Base-by-base conservation (phyloP, 495 filamentous ascomycete genomes). In the Penicillium desertorum region DNA sequence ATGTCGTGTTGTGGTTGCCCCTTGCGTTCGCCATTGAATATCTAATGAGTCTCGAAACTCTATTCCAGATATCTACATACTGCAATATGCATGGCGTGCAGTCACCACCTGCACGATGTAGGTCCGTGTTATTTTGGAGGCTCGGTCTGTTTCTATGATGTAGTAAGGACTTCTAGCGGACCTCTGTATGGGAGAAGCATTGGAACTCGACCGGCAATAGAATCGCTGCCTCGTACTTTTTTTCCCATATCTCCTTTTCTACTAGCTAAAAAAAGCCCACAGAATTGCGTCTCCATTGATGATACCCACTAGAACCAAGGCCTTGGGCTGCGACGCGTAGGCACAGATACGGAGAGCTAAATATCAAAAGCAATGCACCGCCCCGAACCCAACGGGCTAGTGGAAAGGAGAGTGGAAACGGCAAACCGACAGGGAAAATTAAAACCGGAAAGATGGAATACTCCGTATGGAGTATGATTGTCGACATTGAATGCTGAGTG, bases 51-150 rank as follows among this genome's bases (percentile, higher is more conserved):
- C 27, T 36, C 25, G 16, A 36, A 62, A 56, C 56, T 59, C 51
- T 51, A 56, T 59, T 54, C 17, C 48, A 34, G 27, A 45, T 59
- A 53, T 30, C 36, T 43, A 41, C 56, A 46, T 37, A 41, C 60
- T 51, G 60, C 46, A 51, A 32, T 23, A 44, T 62, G 60, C 60
- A 62, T 62, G 60, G 60, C 51, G 45, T 50, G 55, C 54, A 58
- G 55, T 23, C 29, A 39, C 36, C 16, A 17, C 22, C 29, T 43
- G 41, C 20, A 37, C 16, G 22, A 16, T 23, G 20, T 37, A 46
- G 17, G 42, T 9, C 17, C 8, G 49, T 27, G 3, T 43, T 11
- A 39, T 32, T 43, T 32, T 37, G 47, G 41, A 23, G 17, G 25
- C 9, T 25, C 36, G 22, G 20, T 19, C n/a, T 51, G 16, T 22